Base-by-base conservation (phyloP, 2,329 filamentous ascomycete genomes). In the Rhytidhysteron rufulum region DNA sequence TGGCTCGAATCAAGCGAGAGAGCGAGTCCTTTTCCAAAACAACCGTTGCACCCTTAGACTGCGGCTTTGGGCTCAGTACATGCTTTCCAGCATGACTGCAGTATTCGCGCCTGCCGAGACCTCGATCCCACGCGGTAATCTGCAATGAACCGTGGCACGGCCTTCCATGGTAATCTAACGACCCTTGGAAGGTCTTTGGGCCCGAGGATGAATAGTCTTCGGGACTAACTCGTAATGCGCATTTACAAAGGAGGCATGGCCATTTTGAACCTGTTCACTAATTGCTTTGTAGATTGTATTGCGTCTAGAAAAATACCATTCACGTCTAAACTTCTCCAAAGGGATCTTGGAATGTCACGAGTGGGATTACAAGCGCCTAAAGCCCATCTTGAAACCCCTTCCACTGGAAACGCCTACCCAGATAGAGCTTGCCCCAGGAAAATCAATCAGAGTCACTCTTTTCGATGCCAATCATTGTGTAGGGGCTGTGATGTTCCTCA, bases 391-490 rank as follows among this genome's bases (percentile, higher is more conserved):
- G 37, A 89, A 90, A 66, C 77, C 88, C 0, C 75, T 97, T 22
- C 90, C 90, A 1, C 67, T 95, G 7, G 83, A 93, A 36, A 88
- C 88, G 0, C 87, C 88, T 0, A 90, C 83, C 0, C 66, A 70
- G 4, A 79, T 97, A 34, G 87, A 95, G 54, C 72, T 96, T 3
- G 74, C 72, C 2, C 86, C 83, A 0, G 78, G 79, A 1, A 75
- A 77, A 34, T 69, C 67, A n/a, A 80, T 96, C 18, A 80, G 82
- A 34, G 87, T 95, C 15, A 96, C 89, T 0, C 72, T 96, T 0
- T 79, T 96, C 37, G 85, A 95, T 68, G 89, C 91, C 1, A 96
- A 97, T 53, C 91, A 96, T 59, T 97, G 91, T 54, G 78, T 85
- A 0, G 90, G 91, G 0, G 83, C 88, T 15, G 88, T 93, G 15